Evolutionary conservation across 345 rosid genomes (phyloP).

Genomic region (Rhodamnia rubescens): DNA sequence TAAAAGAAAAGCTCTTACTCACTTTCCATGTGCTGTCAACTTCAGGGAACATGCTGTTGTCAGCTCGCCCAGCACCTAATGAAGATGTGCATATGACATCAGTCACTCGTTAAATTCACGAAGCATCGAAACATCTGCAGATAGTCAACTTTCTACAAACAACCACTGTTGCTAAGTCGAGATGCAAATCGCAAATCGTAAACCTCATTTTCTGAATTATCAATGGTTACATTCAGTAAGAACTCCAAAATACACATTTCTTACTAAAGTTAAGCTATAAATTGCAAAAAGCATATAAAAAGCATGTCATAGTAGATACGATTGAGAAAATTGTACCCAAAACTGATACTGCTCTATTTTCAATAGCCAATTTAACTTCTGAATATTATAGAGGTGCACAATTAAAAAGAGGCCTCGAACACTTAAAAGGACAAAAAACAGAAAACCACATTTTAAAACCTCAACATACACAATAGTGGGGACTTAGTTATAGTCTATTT

Average conservation of each 20-base stretch:
- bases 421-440: neutral
- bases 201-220: neutral
- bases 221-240: neutral
- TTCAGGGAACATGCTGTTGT: slow-evolving; percentile 80
- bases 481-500: neutral
- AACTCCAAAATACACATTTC: neutral
- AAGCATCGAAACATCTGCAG: neutral
- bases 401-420: neutral
- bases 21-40: slow-evolving; percentile 96
- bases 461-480: neutral
- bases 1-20: slow-evolving; percentile 20
- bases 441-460: neutral
- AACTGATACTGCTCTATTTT: neutral
- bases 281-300: neutral
- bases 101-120: neutral
- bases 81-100: neutral
- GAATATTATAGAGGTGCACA: neutral
- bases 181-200: neutral
- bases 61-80: slow-evolving; percentile 51
- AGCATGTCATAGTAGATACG: neutral
- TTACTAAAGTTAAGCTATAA: neutral
- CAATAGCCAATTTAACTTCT: neutral
- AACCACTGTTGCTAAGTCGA: neutral
- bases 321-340: neutral
- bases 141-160: neutral